Base-by-base conservation (phyloP, 2,329 filamentous ascomycete genomes). In the Drechslerella stenobrocha region DNA sequence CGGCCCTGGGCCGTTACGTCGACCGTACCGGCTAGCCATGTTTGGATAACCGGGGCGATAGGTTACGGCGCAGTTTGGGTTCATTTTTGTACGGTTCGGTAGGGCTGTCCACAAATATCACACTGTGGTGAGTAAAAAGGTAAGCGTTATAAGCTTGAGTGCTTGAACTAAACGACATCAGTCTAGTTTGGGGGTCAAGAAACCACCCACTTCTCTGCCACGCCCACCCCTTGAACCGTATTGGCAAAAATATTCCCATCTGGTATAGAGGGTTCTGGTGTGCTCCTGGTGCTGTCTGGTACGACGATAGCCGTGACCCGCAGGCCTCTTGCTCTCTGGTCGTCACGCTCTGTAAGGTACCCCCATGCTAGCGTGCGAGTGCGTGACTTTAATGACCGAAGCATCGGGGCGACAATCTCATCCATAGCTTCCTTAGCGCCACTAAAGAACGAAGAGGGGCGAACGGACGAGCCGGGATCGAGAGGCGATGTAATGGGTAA, bases 101-200 rank as follows among this genome's bases (percentile, higher is more conserved):
- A 24, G 63, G 63, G n/a, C 60, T 51, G 23, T 59, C 20, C 8
- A 60, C 2, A 26, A 67, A 59, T n/a, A 45, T 40, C 11, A 56
- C 26, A 37, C 63, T 67, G 15, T 30, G 20, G 6, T 20, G 6
- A 9, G 20, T 23, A 26, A 9, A 18, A 9, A 47, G 18, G 5
- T n/a, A n/a, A n/a, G n/a, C n/a, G n/a, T n/a, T n/a, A n/a, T n/a
- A n/a, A n/a, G n/a, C n/a, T n/a, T n/a, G n/a, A n/a, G n/a, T n/a
- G n/a, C n/a, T n/a, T n/a, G n/a, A n/a, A n/a, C n/a, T n/a, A n/a
- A n/a, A n/a, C n/a, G n/a, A n/a, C n/a, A n/a, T n/a, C n/a, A n/a
- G n/a, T n/a, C n/a, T n/a, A n/a, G n/a, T n/a, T n/a, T n/a, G n/a
- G n/a, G n/a, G n/a, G n/a, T 26, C 9, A 46, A 22, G 5, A 8